These are phyloP conservation scores for Elaphomyces granulatus DNA, from an alignment of 495 filamentous ascomycete genomes.

Conservation along the genomic window DNA sequence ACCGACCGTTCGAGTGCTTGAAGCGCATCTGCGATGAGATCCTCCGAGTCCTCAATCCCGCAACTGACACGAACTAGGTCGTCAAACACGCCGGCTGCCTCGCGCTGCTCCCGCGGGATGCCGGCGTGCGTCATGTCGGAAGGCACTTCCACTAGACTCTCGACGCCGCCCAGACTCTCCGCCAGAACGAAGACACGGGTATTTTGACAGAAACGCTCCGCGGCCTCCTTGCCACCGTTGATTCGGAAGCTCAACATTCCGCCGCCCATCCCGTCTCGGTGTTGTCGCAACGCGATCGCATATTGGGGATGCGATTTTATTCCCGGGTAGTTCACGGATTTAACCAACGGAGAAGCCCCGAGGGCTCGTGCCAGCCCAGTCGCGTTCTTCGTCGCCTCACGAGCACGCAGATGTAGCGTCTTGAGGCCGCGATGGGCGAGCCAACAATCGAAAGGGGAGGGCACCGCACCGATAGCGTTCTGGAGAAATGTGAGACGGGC, in stretches of 20 bases:
- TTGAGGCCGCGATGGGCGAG: constrained; percentile 97
- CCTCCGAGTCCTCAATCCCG: constrained; percentile 81
- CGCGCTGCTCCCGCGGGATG: constrained; percentile 78
- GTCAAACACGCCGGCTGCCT: constrained; percentile 89
- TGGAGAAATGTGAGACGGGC: constrained; percentile 79
- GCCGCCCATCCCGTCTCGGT: constrained; percentile 87
- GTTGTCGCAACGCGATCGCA: constrained; percentile 72
- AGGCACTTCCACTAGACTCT: constrained; percentile 83
- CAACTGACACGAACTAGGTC: constrained; percentile 91
- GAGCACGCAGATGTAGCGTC: constrained; percentile 85
- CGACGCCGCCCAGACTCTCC: constrained; percentile 85
- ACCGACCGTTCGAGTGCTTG: constrained; percentile 71
- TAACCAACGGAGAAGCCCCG: constrained; percentile 64
- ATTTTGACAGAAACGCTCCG: constrained; percentile 79
- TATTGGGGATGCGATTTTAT: constrained; percentile 76
- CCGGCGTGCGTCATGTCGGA: constrained; percentile 93
- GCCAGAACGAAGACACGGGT: constrained; percentile 87
- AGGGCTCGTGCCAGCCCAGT: constrained; percentile 61
- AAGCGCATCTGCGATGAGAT: constrained; percentile 70
- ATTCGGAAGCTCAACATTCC: constrained; percentile 97
- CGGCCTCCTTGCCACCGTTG: constrained; percentile 71
- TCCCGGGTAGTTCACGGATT: constrained; percentile 90
- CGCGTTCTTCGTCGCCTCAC: constrained; percentile 72
- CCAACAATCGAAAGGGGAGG: constrained; percentile 94
- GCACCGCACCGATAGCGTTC: constrained; percentile 92